Evolutionary conservation across 1,139 yeast genomes (phyloP).

Genomic region (Suhomyces bribrorum): DNA sequence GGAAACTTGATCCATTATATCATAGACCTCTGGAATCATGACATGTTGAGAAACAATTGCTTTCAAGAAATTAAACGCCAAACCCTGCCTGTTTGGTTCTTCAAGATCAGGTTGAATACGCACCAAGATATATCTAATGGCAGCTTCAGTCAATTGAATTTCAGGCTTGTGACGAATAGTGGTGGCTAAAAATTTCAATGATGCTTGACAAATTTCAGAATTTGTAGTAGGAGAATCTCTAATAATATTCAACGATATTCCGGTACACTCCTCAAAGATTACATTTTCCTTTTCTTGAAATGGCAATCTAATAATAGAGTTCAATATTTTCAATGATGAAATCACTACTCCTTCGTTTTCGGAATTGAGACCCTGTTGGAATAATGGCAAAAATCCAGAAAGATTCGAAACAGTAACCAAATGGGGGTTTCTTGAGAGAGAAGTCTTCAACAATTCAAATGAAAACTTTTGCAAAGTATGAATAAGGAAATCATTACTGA

Average conservation of each 20-base stretch:
- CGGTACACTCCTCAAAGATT: conserved; percentile 58
- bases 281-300: conserved; percentile 58
- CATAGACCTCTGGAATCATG: conserved; percentile 86
- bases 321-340: conserved; percentile 65
- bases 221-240: conserved; percentile 79
- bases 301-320: conserved; percentile 60
- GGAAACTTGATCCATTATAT: conserved; percentile 78
- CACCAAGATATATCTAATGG: conserved; percentile 74
- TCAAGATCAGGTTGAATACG: conserved; percentile 85
- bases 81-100: conserved; percentile 86
- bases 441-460: conserved; percentile 73
- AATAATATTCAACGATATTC: conserved; percentile 64
- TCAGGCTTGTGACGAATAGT: conserved; percentile 70
- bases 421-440: conserved; percentile 59
- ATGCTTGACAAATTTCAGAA: conserved; percentile 79
- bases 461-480: conserved; percentile 73
- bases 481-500: conserved; percentile 51
- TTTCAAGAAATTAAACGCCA: conserved; percentile 81
- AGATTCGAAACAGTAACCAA: conserved; percentile 63
- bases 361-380: conserved; percentile 59
- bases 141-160: conserved; percentile 65
- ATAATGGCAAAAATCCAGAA: conserved; percentile 72
- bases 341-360: conserved; percentile 76
- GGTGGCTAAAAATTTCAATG: conserved; percentile 72
- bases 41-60: conserved; percentile 73